Conservation (phyloP, 345 rosid species). For the Eutrema japonicum region DNA sequence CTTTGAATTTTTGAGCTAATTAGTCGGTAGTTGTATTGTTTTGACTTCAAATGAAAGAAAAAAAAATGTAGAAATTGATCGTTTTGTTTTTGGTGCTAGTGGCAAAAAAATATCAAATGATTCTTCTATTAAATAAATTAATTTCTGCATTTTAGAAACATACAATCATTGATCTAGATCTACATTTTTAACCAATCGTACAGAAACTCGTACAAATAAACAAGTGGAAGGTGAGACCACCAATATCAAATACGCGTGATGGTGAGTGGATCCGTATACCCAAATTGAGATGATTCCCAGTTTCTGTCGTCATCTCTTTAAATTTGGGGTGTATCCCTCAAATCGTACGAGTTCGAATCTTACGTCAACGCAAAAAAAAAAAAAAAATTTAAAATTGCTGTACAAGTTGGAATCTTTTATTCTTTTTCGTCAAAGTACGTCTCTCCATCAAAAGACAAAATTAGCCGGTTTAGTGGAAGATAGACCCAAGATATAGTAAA, state of each 20-base stretch:
- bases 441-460: slow-evolving; percentile 19
- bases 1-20: neutral
- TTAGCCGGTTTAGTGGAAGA: slow-evolving; percentile 1
- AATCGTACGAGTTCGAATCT: slow-evolving; percentile 27
- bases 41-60: neutral
- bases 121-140: too few relatives aligned
- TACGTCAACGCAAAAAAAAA: slow-evolving; percentile 16
- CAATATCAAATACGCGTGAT: slow-evolving; percentile 1
- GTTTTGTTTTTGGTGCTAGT: neutral
- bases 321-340: neutral
- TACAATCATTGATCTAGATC: neutral
- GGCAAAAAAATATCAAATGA: neutral
- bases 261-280: slow-evolving; percentile 19
- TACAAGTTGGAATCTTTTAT: slow-evolving; percentile 5
- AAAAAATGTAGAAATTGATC: neutral
- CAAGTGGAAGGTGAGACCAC: slow-evolving; percentile 16
- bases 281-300: slow-evolving; percentile 12
- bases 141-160: neutral
- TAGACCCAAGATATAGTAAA: slow-evolving; percentile 8
- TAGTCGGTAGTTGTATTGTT: neutral
- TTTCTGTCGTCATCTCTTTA: slow-evolving; percentile 7
- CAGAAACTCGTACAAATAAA: slow-evolving; percentile 1
- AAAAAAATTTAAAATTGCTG: neutral
- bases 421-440: neutral
- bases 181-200: slow-evolving; percentile 9